Percentiles rank a stretch among this genome's conserved stretches.
These are phyloP conservation scores for Boletus rex-veris DNA, from an alignment of 768 basidiomycete species.

Conservation along the genomic window DNA sequence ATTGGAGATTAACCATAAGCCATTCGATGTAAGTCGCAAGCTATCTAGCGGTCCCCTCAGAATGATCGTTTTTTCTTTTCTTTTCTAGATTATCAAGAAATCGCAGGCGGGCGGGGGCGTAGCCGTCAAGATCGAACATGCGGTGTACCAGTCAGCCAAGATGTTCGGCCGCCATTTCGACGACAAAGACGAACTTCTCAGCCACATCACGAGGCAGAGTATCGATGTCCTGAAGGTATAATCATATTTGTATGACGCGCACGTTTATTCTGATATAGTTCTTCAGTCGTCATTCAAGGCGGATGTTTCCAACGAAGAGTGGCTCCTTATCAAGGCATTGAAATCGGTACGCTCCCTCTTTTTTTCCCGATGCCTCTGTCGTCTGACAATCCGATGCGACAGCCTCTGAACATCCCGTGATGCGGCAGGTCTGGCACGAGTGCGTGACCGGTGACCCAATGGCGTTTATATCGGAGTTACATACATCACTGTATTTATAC, in stretches of 20 bases:
- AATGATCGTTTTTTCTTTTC: not conserved
- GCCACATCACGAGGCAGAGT: conserved; percentile 85
- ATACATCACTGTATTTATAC: conserved; percentile 32
- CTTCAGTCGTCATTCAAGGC: conserved; percentile 77
- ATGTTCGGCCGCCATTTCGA: conserved; percentile 96
- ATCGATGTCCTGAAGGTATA: conserved; percentile 92
- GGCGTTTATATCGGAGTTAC: conserved; percentile 23
- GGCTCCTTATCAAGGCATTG: conserved; percentile 85
- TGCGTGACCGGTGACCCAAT: not conserved
- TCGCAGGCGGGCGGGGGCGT: conserved; percentile 94
- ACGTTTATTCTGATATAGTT: conserved; percentile 6
- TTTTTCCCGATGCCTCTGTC: not conserved
- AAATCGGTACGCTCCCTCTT: conserved; percentile 53
- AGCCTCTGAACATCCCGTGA: conserved; percentile 41
- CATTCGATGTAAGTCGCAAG: conserved; percentile 56
- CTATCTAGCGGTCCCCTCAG: not conserved
- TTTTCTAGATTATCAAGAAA: conserved; percentile 78
- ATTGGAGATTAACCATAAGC: conserved; percentile 95
- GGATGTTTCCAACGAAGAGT: conserved; percentile 88
- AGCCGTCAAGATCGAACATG: conserved; percentile 98
- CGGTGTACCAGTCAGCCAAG: conserved; percentile 91
- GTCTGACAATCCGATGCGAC: not conserved
- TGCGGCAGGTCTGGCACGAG: no score
- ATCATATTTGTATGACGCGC: not conserved
- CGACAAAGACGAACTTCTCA: conserved; percentile 91